Evolutionary conservation across 257 asterid genomes (phyloP), one percentile per base, ranked within the genome.

Genomic region (Capsicum pubescens): DNA sequence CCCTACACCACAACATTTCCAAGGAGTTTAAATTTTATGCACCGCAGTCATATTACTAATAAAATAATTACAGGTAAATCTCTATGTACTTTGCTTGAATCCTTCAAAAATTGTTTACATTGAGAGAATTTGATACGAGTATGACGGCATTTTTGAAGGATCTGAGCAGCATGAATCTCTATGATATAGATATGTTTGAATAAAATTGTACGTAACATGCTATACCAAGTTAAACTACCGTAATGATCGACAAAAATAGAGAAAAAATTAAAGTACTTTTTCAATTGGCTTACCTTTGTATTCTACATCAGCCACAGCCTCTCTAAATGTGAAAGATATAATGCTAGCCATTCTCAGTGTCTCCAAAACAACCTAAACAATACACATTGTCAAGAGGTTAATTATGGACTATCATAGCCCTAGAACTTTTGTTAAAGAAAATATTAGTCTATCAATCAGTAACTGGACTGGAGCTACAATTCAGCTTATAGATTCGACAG

Each of bases 321-420:
- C 99, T 86, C 99, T 93, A 86, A 92, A 95, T 83, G 96, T 87
- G 90, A 92, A 95, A 44, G 99, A 95, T 82, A 95, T 93, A 79
- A 95, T 95, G 91, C 95, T 94, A 13, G 98, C 88, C 91, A 93
- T 85, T 87, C 99, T 91, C 88, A 95, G 88, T 87, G 92, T 91
- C 90, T 95, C 99, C 85, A 87, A 81, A 52, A 95, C 89, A 67
- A 95, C 95, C 99, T 93, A 90, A 71, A 58, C 61, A 61, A 10
- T 14, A 11, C 21, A 71, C 67, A 70, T 50, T 61, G 71, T 19
- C 9, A 68, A 32, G 50, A 16, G 7, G 12, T 74, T 7, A 1
- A 19, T 72, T 6, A 21, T 50, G 13, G 9, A 74, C 12, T 74
- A 48, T 72, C 32, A 44, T 10, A 48, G 59, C 19, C 58, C 79